Base-by-base conservation (phyloP, 1,139 yeast species). In the Debaryomyces sp. region DNA sequence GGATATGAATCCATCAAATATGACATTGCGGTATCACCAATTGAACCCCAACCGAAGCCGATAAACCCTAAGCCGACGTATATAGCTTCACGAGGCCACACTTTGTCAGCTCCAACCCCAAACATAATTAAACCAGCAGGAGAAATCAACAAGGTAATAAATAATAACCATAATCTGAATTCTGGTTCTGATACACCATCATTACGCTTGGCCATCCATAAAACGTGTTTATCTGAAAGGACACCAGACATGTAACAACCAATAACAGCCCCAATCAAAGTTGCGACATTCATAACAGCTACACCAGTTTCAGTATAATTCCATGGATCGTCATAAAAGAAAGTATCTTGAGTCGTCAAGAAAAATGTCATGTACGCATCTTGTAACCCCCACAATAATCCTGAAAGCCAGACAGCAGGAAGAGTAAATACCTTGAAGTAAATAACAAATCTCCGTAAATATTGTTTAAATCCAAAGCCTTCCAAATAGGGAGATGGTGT, bases 391-490 rank as follows among this genome's bases (percentile, higher is more conserved):
- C 96, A 89, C 55, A 87, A 80, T 18, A 87, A 56, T 21, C 96
- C 96, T 2, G 94, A 85, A 44, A 85, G 75, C 65, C 90, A 76
- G n/a, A 89, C 95, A 0, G 95, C 91, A 1, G 94, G 94, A 63
- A 87, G 84, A 37, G 84, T 72, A 57, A 89, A 85, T 49, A 87
- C 90, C 60, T 85, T 78, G 53, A 87, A 70, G 64, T 84, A 84
- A 51, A 81, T 68, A 48, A 75, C 60, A 44, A 88, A 71, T 47
- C 88, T 77, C 55, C 72, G 65, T 58, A 82, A 56, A 64, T 88
- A 89, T 64, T 88, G 96, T 59, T 79, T 82, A 66, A 87, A 67
- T 1, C 96, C 96, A 35, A 63, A 70, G 0, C 95, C 95, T 49
- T 71, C 71, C 49, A 88, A 66, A 59, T 84, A 84, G 1, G 87